Percentiles rank a stretch among this genome's conserved stretches.
Evolutionary conservation across 2,329 filamentous ascomycete genomes (phyloP).

Genomic region (Neocatenulostroma microsporum): DNA sequence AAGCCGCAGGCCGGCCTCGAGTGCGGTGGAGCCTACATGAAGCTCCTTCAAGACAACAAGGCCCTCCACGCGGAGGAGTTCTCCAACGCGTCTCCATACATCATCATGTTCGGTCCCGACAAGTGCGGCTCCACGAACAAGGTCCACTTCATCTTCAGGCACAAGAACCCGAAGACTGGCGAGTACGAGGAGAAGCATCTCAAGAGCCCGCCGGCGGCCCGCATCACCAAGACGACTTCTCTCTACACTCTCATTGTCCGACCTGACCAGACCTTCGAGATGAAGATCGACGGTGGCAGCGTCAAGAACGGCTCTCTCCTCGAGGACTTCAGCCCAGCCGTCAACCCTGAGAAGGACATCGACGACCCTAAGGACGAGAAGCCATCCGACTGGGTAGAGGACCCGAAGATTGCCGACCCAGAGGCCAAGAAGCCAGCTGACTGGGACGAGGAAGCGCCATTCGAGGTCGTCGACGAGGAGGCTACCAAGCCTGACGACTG

Average conservation of each 20-base stretch:
- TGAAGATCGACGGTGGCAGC: slow-evolving; percentile 83
- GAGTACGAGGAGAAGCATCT: slow-evolving; percentile 99
- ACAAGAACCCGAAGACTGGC: slow-evolving; percentile 99
- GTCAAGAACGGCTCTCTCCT: slow-evolving; percentile 85
- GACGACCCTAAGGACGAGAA: slow-evolving; percentile 90
- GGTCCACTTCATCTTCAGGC: slow-evolving; percentile 96
- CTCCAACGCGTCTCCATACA: slow-evolving; percentile 91
- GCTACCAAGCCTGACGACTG: slow-evolving; percentile 90
- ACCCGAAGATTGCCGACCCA: slow-evolving; percentile 82
- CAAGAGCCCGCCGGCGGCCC: slow-evolving; percentile 70
- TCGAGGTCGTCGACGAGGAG: slow-evolving; percentile 89
- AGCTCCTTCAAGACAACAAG: slow-evolving; percentile 97
- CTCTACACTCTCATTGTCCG: slow-evolving; percentile 96
- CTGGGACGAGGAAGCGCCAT: slow-evolving; percentile 98
- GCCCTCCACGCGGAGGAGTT: slow-evolving; percentile 96
- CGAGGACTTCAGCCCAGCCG: slow-evolving; percentile 85
- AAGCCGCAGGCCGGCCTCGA: slow-evolving; percentile 97
- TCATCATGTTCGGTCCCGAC: slow-evolving; percentile 99
- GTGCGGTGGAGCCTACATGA: slow-evolving; percentile 97
- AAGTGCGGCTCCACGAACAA: slow-evolving; percentile 99
- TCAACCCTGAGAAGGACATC: slow-evolving; percentile 93
- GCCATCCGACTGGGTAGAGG: slow-evolving; percentile 92
- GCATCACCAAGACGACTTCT: slow-evolving; percentile 83
- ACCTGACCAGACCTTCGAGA: slow-evolving; percentile 90
- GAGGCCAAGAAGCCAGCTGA: slow-evolving; percentile 94